Conservation (phyloP, 768 basidiomycete genomes). For the Ramaria rubella region DNA sequence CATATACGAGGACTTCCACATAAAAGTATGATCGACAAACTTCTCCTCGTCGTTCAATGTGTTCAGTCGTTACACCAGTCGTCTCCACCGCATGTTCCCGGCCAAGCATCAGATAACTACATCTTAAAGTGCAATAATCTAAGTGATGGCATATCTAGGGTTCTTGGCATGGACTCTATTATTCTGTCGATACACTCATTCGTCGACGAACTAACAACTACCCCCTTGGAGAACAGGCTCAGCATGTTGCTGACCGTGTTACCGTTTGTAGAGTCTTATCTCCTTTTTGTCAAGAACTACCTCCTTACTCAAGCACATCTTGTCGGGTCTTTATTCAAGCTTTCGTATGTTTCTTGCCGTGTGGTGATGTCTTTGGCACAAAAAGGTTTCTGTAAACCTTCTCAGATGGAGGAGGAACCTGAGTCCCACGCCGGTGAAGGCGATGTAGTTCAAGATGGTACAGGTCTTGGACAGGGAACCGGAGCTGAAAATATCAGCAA, state of each 20-base stretch:
- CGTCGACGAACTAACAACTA: slow-evolving; percentile 6
- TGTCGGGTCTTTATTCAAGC: slow-evolving; percentile 77
- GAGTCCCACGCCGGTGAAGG: slow-evolving; percentile 36
- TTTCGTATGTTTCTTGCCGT: slow-evolving; percentile 70
- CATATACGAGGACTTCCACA: slow-evolving; percentile 14
- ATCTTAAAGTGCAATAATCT: slow-evolving; percentile 42
- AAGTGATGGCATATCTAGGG: slow-evolving; percentile 27
- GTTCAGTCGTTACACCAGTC: slow-evolving; percentile 39
- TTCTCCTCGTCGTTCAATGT: slow-evolving; percentile 62
- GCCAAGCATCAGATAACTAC: slow-evolving; percentile 36
- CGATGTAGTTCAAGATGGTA: slow-evolving; percentile 47
- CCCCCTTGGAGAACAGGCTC: not conserved
- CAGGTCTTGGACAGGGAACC: slow-evolving; percentile 82
- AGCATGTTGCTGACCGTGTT: not conserved
- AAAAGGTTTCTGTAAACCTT: slow-evolving; percentile 91
- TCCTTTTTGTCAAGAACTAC: slow-evolving; percentile 48
- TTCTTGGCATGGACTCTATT: slow-evolving; percentile 34
- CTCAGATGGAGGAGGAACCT: slow-evolving; percentile 55
- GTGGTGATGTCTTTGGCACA: slow-evolving; percentile 66
- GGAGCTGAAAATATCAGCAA: slow-evolving; percentile 87
- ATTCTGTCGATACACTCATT: slow-evolving; percentile 31
- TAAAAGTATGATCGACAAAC: slow-evolving; percentile 48
- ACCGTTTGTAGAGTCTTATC: slow-evolving; percentile 74
- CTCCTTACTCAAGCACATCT: slow-evolving; percentile 53
- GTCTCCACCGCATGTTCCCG: not conserved